These are phyloP conservation scores for Trypanosomatidae sp. DNA, from an alignment of 208 protist species.

Conservation along the genomic window DNA sequence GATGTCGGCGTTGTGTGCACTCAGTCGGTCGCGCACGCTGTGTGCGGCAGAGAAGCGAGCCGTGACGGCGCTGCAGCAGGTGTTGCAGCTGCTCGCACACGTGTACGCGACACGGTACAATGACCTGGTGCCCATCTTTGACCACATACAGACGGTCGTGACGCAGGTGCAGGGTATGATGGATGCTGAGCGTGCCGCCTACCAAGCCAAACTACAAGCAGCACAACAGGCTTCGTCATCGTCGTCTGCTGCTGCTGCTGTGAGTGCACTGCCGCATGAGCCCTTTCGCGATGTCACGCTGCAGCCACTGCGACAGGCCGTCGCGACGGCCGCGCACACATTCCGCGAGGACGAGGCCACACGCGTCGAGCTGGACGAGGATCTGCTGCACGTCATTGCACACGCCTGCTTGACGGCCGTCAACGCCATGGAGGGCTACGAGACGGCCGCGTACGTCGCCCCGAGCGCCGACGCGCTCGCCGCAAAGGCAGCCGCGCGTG, in stretches of 20 bases:
- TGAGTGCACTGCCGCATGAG: conserved; percentile 25
- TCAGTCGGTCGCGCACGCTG: background rate
- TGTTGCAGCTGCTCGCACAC: conserved; percentile 58
- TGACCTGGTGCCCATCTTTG: conserved; percentile 59
- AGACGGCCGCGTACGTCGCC: conserved; percentile 29
- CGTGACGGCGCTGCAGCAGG: conserved; percentile 33
- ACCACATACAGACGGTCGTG: conserved; percentile 25
- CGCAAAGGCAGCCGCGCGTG: conserved; percentile 38
- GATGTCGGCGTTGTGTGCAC: conserved; percentile 13
- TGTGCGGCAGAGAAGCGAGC: conserved; percentile 52
- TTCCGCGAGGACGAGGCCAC: conserved; percentile 70
- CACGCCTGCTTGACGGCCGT: conserved; percentile 57
- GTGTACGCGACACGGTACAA: conserved; percentile 71
- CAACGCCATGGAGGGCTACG: conserved; percentile 77
- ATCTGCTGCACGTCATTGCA: conserved; percentile 75
- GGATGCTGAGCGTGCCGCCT: conserved; percentile 28
- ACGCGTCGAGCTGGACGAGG: conserved; percentile 73
- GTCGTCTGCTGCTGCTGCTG: too few relatives aligned
- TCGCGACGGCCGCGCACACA: conserved; percentile 17
- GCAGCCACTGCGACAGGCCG: conserved; percentile 11
- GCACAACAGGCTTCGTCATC: too few relatives aligned
- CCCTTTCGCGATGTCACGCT: conserved; percentile 55
- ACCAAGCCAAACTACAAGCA: conserved; percentile 24
- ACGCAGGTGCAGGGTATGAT: conserved; percentile 31
- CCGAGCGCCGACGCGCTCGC: conserved; percentile 31